Evolutionary conservation across 129 eudicot species (phyloP).

Genomic region (Sambucus nigra): DNA sequence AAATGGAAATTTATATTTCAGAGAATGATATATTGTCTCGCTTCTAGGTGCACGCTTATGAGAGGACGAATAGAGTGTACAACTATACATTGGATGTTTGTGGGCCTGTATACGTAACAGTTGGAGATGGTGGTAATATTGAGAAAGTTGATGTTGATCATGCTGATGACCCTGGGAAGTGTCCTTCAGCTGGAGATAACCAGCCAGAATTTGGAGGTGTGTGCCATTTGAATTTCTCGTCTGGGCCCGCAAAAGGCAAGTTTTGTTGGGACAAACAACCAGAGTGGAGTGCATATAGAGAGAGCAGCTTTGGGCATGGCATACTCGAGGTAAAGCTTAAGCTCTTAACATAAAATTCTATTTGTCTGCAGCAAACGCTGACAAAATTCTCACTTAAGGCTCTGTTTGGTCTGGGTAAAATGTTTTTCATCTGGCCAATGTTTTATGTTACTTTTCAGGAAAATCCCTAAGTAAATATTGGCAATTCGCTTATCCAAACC

Average conservation of each 20-base stretch:
- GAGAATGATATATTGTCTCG: neutral
- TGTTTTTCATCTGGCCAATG: too few relatives aligned
- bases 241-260: constrained; percentile 80
- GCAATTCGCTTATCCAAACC: too few relatives aligned
- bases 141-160: constrained; percentile 76
- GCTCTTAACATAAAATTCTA: neutral
- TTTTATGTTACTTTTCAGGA: too few relatives aligned
- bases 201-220: constrained; percentile 75
- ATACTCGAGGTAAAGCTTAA: constrained; percentile 56
- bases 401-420: too few relatives aligned
- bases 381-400: too few relatives aligned
- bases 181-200: constrained; percentile 70
- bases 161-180: constrained; percentile 80
- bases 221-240: constrained; percentile 60
- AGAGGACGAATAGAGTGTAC: constrained; percentile 82
- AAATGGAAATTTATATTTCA: neutral
- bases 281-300: constrained; percentile 92
- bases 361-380: too few relatives aligned
- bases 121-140: constrained; percentile 92
- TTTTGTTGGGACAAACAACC: constrained; percentile 91
- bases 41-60: constrained; percentile 85
- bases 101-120: constrained; percentile 77
- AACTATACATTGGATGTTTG: constrained; percentile 67
- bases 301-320: constrained; percentile 97
- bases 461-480: too few relatives aligned